Evolutionary conservation across 768 basidiomycete species (phyloP), one percentile per base, ranked within the genome.

Genomic region (Calvatia gigantea): DNA sequence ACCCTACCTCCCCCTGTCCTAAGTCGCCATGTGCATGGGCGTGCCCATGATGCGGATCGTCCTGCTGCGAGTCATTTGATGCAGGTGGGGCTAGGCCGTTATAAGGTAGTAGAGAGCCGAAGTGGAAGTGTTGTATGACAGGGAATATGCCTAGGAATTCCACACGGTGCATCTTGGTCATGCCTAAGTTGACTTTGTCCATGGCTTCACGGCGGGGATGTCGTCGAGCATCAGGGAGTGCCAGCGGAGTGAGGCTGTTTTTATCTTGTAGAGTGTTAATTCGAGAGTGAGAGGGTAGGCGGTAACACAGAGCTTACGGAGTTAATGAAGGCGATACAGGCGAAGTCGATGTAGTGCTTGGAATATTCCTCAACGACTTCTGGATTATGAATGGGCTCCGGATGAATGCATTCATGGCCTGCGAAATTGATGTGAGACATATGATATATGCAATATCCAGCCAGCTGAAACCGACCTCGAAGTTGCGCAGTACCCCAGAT

Each of bases 141-240:
- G 97, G 96, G 2, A 98, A 84, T 65, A 97, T 98, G 56, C 87
- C 89, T 9, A 98, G 78, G 0, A 99, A 96, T 69, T 99, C 95
- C 33, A 92, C 95, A 41, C 79, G 78, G 73, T 95, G 98, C 96
- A 99, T 98, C 70, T 98, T 99, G 70, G 91, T 79, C 93, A 99
- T 97, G 3, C 96, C 96, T 5, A 78, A 71, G 69, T 98, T 98
- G 61, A 98, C 93, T 69, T 97, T 98, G 64, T 92, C 90, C 96
- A 98, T 8, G 90, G 86, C 69, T 90, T 93, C 2, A 92, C 94
- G 0, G 88, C 93, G 1, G 94, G 95, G 53, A 98, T 98, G 65
- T 98, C 96, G 68, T 98, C 93, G 6, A 99, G 82, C 96, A 99
- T 98, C 1, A 96, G 96, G 0, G 94, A 97, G 72, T 99, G 96